A percentile compares a stretch with the other conserved stretches of the same genome.
These are phyloP conservation scores for Cryptococcus sp. DNA, from an alignment of 1,284 basidiomycete genomes.

Conservation along the genomic window DNA sequence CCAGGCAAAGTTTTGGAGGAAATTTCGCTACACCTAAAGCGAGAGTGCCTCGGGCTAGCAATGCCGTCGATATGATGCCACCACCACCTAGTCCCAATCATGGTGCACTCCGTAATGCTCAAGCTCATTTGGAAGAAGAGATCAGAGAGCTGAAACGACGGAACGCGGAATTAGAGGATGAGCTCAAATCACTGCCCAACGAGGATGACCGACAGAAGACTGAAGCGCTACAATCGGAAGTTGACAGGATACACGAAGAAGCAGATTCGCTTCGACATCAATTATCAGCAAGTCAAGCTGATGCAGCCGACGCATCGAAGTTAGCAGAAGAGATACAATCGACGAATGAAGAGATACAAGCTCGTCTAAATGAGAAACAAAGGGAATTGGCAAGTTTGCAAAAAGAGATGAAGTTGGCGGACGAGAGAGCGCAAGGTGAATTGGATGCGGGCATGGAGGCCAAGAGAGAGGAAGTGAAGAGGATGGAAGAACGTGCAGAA, in stretches of 20 bases:
- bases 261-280: slow-evolving; percentile 28
- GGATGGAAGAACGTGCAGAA: slow-evolving; percentile 36
- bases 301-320: slow-evolving; percentile 33
- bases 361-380: slow-evolving; percentile 27
- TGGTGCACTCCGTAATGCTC: slow-evolving; percentile 5
- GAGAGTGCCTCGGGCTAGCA: slow-evolving; percentile 24
- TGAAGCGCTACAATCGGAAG: slow-evolving; percentile 33
- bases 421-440: slow-evolving; percentile 36
- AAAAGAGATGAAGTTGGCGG: slow-evolving; percentile 38
- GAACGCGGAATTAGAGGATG: slow-evolving; percentile 31
- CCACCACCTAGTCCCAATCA: slow-evolving; percentile 47
- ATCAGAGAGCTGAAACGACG: slow-evolving; percentile 28
- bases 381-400: slow-evolving; percentile 34
- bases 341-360: slow-evolving; percentile 22
- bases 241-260: slow-evolving; percentile 23
- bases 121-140: slow-evolving; percentile 35
- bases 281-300: slow-evolving; percentile 33
- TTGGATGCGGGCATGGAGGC: slow-evolving; percentile 47
- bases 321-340: slow-evolving; percentile 34
- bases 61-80: slow-evolving; percentile 42
- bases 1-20: slow-evolving; percentile 39
- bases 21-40: slow-evolving; percentile 42
- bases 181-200: slow-evolving; percentile 3
- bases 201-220: slow-evolving; percentile 2
- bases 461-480: slow-evolving; percentile 41